Conservation (phyloP, 2,329 filamentous ascomycete species). For the Nectriaceae sp. region DNA sequence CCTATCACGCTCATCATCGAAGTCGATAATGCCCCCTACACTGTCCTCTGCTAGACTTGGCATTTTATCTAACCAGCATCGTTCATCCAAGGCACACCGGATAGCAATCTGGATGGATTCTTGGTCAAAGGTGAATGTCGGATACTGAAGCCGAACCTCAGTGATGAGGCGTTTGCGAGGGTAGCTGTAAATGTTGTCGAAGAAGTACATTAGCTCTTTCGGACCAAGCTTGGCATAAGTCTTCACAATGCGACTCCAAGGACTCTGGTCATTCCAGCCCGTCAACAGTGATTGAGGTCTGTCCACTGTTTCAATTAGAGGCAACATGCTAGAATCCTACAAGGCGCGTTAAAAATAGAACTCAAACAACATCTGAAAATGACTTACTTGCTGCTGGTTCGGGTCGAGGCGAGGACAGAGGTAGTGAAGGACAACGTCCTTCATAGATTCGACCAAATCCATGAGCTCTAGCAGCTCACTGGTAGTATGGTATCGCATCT, state of each 20-base stretch:
- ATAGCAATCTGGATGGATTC: conserved; percentile 46
- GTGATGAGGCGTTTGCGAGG: conserved; percentile 46
- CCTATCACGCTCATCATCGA: conserved; percentile 39
- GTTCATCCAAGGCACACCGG: conserved; percentile 40
- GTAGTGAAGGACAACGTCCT: conserved; percentile 45
- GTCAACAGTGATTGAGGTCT: conserved; percentile 34
- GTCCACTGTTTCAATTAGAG: conserved; percentile 24
- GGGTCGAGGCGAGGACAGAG: conserved; percentile 49
- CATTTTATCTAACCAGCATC: conserved; percentile 34
- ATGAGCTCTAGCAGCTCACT: conserved; percentile 46
- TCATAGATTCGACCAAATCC: conserved; percentile 48
- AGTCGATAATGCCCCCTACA: conserved; percentile 44
- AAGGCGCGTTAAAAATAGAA: conserved; percentile 3
- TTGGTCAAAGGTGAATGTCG: conserved; percentile 46
- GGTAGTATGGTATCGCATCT: conserved; percentile 47
- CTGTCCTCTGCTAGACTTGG: conserved; percentile 36
- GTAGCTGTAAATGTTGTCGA: conserved; percentile 48
- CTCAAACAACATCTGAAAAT: not conserved
- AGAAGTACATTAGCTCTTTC: conserved; percentile 49
- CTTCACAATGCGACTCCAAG: conserved; percentile 42
- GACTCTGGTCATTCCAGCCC: conserved; percentile 39
- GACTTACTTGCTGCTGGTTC: conserved; percentile 36
- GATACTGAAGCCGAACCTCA: conserved; percentile 42
- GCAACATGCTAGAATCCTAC: conserved; percentile 22
- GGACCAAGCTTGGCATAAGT: conserved; percentile 54